phyloP scores from a whole-genome alignment of 164 flowering plant species.

The Kingdonia uniflora region DNA sequence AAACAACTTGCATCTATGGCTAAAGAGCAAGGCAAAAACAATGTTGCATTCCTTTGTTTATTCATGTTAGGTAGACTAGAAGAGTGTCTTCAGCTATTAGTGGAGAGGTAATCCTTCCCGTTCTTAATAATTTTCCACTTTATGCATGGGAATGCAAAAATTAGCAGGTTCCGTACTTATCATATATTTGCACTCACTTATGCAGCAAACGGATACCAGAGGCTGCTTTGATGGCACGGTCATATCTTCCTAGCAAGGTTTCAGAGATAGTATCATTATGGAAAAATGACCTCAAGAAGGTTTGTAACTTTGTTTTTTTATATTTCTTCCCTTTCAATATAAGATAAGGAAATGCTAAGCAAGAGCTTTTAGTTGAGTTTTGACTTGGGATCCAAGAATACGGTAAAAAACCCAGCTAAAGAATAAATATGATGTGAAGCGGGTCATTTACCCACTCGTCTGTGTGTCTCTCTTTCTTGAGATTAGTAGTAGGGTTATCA shows the following conservation, averaged over 20 bases:
- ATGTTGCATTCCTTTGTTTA: conserved; percentile 88
- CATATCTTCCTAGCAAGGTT: conserved; percentile 96
- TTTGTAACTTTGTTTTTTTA: conserved; percentile 10
- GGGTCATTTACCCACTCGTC: too few relatives aligned
- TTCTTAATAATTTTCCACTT: neutral
- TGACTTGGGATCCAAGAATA: too few relatives aligned
- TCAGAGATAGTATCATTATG: conserved; percentile 85
- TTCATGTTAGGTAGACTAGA: conserved; percentile 89
- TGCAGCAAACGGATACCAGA: conserved; percentile 97
- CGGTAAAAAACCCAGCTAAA: too few relatives aligned
- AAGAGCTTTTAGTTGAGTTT: too few relatives aligned
- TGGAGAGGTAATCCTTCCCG: conserved; percentile 58
- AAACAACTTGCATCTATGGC: conserved; percentile 73
- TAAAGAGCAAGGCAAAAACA: conserved; percentile 90
- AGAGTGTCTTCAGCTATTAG: conserved; percentile 85
- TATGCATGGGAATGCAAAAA: neutral
- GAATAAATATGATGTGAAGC: too few relatives aligned
- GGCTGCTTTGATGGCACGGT: conserved; percentile 97
- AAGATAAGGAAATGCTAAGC: neutral
- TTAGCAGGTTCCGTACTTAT: too few relatives aligned
- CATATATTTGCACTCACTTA: conserved; percentile 3
- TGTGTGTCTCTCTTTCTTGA: too few relatives aligned
- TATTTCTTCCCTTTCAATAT: neutral
- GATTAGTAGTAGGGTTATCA: too few relatives aligned
- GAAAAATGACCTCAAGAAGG: conserved; percentile 96